Percentiles rank a stretch among this genome's conserved stretches.
Conservation (phyloP, 2,329 filamentous ascomycete species). For the Neofusicoccum sp. region DNA sequence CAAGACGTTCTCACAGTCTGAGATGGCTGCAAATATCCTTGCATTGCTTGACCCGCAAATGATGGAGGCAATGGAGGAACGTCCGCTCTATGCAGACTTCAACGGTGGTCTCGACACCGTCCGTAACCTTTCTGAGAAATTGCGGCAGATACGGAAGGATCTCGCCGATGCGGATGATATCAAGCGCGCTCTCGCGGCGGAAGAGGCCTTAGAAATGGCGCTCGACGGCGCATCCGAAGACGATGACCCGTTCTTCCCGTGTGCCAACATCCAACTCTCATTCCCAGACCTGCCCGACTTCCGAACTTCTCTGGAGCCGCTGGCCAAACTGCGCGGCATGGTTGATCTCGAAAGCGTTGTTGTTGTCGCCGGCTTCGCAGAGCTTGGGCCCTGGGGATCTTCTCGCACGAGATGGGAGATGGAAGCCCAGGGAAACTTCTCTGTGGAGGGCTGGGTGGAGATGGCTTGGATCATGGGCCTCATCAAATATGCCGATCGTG, state of each 20-base stretch:
- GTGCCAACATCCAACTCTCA: conserved; percentile 20
- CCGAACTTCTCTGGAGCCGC: not conserved
- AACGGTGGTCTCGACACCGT: conserved; percentile 40
- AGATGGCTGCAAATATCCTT: conserved; percentile 48
- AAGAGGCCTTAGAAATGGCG: conserved; percentile 19
- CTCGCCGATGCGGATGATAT: conserved; percentile 22
- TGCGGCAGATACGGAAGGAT: conserved; percentile 23
- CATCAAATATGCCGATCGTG: conserved; percentile 61
- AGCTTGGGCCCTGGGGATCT: conserved; percentile 76
- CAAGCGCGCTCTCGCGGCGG: conserved; percentile 22
- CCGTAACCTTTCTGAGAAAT: conserved; percentile 24
- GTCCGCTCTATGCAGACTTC: conserved; percentile 44
- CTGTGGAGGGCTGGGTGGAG: conserved; percentile 82
- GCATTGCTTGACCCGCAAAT: conserved; percentile 37
- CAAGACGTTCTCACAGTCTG: conserved; percentile 43
- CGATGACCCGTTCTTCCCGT: conserved; percentile 14
- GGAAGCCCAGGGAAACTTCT: conserved; percentile 85
- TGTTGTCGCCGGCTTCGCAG: conserved; percentile 45
- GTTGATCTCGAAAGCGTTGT: conserved; percentile 42
- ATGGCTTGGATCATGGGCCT: conserved; percentile 96
- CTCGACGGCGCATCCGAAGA: not conserved
- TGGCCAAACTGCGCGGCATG: conserved; percentile 34
- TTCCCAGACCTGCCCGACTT: conserved; percentile 22
- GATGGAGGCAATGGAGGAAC: conserved; percentile 34
- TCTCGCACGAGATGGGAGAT: conserved; percentile 89